Base-by-base conservation (phyloP, 164 flowering plant genomes). In the Aristolochia californica region DNA sequence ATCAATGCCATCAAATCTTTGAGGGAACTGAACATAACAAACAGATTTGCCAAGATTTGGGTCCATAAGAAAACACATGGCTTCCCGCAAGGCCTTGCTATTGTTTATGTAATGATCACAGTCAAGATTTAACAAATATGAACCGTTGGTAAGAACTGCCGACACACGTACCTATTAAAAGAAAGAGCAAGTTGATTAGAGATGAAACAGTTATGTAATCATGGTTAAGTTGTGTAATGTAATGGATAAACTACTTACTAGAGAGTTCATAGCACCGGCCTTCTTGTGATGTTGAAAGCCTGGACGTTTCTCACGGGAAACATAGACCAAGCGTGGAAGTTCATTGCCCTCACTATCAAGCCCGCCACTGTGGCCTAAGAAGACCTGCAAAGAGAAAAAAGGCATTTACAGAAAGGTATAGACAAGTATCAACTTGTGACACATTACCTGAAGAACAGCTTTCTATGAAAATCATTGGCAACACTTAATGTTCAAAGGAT, bases 101-200 rank as follows among this genome's bases (percentile, higher is more conserved):
- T 83, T 83, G 72, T 83, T 80, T 40, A 82, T 77, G 66, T 82
- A 82, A 69, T 82, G 87, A 66, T 82, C 87, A 75, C 87, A 82
- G 55, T 82, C 88, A 40, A 83, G 83, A 66, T 83, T 83, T 61
- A 83, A 71, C 62, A 83, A 58, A 66, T 68, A 83, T 60, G 84
- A 80, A 34, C 83, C 84, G 68, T 83, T 83, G 25, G 88, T 78
- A 27, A 83, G 75, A 58, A 80, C 80, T 22, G 84, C 84, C 2
- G 88, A 83, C 28, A 78, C 85, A 25, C 78, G 78, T 17, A 73
- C 75, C 75, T 72, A 64, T 54, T 40, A 43, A 20, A 14, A 23
- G 51, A 20, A 30, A 13, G 43, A 43, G 8, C 28, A 34, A 8
- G 5, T 18, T 45, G 20, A 49, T 53, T 48, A 57, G 34, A 34